These are phyloP conservation scores for Microascus cirrosus DNA, from an alignment of 2,329 filamentous ascomycete genomes.

Conservation along the genomic window DNA sequence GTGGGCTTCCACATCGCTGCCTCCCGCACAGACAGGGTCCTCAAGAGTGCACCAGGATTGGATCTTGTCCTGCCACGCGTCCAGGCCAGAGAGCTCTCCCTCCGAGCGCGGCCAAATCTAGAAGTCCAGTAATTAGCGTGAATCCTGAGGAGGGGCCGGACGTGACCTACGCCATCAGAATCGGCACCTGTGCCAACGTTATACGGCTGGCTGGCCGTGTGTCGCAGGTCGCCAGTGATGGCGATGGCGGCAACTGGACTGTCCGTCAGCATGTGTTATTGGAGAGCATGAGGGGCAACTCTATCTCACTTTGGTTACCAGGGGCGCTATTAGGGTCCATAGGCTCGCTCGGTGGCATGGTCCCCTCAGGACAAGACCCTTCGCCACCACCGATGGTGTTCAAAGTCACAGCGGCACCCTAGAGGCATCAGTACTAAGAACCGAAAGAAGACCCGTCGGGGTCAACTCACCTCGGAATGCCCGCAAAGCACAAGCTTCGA, in stretches of 20 bases:
- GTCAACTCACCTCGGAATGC: conserved; percentile 20
- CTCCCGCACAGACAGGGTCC: conserved; percentile 27
- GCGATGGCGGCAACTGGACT: conserved; percentile 19
- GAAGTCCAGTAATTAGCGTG: not conserved
- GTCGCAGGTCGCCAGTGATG: conserved; percentile 20
- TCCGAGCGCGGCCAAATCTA: conserved; percentile 17
- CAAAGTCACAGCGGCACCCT: no score
- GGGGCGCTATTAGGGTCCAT: conserved; percentile 15
- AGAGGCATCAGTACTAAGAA: no score
- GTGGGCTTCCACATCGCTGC: conserved; percentile 8
- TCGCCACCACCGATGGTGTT: no score
- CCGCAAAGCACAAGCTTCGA: conserved; percentile 27
- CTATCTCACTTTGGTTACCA: conserved; percentile 20
- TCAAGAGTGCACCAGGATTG: conserved; percentile 22
- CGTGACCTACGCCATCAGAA: conserved; percentile 7
- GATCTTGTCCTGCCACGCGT: conserved; percentile 13
- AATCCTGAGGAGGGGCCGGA: not conserved
- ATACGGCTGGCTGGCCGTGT: conserved; percentile 21
- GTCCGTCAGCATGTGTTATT: not conserved
- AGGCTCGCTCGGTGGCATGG: not conserved
- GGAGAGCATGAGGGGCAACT: not conserved
- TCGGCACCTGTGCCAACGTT: conserved; percentile 17
- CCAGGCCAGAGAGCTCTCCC: conserved; percentile 15
- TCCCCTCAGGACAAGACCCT: not conserved
- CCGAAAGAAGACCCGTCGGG: no score